Evolutionary conservation across 2,329 filamentous ascomycete species (phyloP).

Genomic region (Cladophialophora carrionii): DNA sequence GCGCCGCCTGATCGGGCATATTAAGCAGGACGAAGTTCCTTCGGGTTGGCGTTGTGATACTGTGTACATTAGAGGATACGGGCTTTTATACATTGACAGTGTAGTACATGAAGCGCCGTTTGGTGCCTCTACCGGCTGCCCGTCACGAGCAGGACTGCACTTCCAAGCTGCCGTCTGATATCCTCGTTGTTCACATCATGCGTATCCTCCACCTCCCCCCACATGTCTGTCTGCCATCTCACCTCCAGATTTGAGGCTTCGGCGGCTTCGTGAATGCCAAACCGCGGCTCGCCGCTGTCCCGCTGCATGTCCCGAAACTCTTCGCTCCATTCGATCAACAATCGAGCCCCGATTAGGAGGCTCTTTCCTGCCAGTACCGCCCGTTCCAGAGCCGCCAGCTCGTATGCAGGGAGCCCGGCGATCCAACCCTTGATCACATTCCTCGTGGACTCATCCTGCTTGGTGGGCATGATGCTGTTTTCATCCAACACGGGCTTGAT

Average conservation of each 20-base stretch:
- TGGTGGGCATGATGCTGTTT: conserved; percentile 73
- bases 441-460: conserved; percentile 73
- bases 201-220: conserved; percentile 97
- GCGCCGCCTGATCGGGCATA: background rate
- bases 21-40: background rate
- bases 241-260: conserved; percentile 80
- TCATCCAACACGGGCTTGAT: conserved; percentile 80
- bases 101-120: background rate
- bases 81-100: background rate
- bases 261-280: conserved; percentile 82
- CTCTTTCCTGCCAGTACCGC: conserved; percentile 86
- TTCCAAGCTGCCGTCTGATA: conserved; percentile 81
- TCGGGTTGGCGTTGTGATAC: background rate
- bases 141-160: conserved; percentile 78
- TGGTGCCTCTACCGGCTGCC: conserved; percentile 47
- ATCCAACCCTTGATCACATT: conserved; percentile 81
- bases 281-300: conserved; percentile 49
- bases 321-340: conserved; percentile 87
- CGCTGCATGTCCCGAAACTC: conserved; percentile 61
- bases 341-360: conserved; percentile 72
- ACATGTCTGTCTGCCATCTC: conserved; percentile 83
- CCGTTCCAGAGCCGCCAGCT: conserved; percentile 84
- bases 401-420: conserved; percentile 70
- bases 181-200: conserved; percentile 97
- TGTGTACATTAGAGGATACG: background rate